Base-by-base conservation (phyloP, 2,329 filamentous ascomycete genomes). In the Bipolaris zeicola region DNA sequence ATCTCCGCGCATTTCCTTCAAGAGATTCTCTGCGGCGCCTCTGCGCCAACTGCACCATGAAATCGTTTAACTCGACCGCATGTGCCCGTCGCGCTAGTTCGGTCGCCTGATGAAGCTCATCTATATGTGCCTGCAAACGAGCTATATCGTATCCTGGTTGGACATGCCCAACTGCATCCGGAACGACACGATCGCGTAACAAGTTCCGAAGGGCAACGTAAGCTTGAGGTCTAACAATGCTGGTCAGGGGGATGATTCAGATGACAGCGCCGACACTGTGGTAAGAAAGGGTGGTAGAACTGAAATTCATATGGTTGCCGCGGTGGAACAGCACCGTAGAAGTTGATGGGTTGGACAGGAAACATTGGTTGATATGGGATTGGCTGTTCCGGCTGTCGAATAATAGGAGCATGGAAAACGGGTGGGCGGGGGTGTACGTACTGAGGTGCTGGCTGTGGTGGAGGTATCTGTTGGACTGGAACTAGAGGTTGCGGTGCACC, bases 231-330 rank as follows among this genome's bases (percentile, higher is more conserved):
- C 61, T 63, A 61, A 37, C 50, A 57, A 45, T 34, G 47, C 6
- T 46, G 58, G 41, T 63, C 44, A 63, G 55, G 41, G 24, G 47
- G 49, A 42, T 62, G 60, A 46, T 55, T 48, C 31, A 55, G 16
- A 33, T 46, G 26, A 50, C 50, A 62, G n/a, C 39, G 37, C 39
- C 18, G 57, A 34, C 57, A 60, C 41, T 41, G 50, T 22, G 43
- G 42, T 24, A 48, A 18, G 16, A 45, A 14, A 38, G 41, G 39
- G 44, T 10, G 33, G 31, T 42, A 52, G 24, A 43, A 41, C 11
- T 44, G 36, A 34, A 50, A 50, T 22, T 31, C 49, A 49, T 55
- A 33, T 50, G 31, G 49, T 39, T 45, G 59, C 26, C 24, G 53
- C 24, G 34, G 52, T 41, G 39, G 39, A 31, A 20, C 41, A 46